phyloP scores from a whole-genome alignment of 176 grass and related monocot species.

The Saccharum spontaneum region DNA sequence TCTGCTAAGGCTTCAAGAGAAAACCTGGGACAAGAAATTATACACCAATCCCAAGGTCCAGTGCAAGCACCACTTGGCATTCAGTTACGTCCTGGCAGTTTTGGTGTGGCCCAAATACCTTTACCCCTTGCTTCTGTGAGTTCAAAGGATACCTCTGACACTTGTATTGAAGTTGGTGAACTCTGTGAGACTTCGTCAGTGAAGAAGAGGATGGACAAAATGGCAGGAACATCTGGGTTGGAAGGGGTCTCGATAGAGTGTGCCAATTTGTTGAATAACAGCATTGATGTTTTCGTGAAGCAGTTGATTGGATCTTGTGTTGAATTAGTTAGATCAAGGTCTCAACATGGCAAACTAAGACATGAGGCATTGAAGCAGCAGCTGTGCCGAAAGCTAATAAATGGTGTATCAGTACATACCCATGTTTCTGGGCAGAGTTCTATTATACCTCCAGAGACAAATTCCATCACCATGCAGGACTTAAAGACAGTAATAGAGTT shows the following conservation, averaged over 20 bases:
- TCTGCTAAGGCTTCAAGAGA: constrained; percentile 26
- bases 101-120: constrained; percentile 45
- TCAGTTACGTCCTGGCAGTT: constrained; percentile 60
- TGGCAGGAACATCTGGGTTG: constrained; percentile 64
- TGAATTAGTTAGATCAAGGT: constrained; percentile 57
- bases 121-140: constrained; percentile 39
- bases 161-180: constrained; percentile 57
- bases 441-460: constrained; percentile 30
- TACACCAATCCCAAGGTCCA: constrained; percentile 33
- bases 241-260: constrained; percentile 69
- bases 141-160: constrained; percentile 43
- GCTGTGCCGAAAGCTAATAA: constrained; percentile 41
- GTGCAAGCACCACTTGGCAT: constrained; percentile 74
- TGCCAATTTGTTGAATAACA: constrained; percentile 79
- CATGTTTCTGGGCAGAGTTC: constrained; percentile 36
- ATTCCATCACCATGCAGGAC: constrained; percentile 47
- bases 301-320: constrained; percentile 68
- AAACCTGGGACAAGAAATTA: constrained; percentile 32
- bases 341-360: constrained; percentile 38
- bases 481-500: constrained; percentile 41
- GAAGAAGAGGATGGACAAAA: constrained; percentile 73
- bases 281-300: constrained; percentile 72
- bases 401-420: constrained; percentile 45
- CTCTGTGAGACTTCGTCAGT: constrained; percentile 55
- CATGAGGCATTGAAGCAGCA: constrained; percentile 45